Evolutionary conservation across 2,329 filamentous ascomycete species (phyloP), one percentile per base, ranked within the genome.

Genomic region (Pezicula rhizophila): DNA sequence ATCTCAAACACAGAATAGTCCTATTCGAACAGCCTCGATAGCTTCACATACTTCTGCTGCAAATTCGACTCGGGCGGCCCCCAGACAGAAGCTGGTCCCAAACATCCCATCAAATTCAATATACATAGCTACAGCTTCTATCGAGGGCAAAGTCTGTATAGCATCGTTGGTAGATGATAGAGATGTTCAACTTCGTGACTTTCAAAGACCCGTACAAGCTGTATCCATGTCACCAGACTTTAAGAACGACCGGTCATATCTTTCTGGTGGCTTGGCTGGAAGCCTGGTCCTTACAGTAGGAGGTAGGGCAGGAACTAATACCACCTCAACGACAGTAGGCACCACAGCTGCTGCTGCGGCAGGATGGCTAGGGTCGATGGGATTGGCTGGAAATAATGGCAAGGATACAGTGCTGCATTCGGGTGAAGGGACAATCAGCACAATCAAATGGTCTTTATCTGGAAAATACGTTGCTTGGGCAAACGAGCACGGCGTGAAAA

Each of bases 401-500:
- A 92, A 85, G 62, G 93, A 99, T 63, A 89, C 82, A 0, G 74
- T 96, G 3, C 68, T 97, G 42, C 93, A 99, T 64, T 89, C 87
- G 7, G 93, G 93, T 2, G 95, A 99, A 70, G 93, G 93, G 3
- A 81, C 83, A 2, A 93, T 99, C 54, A 92, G 82, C 64, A 87
- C 84, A 3, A 93, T 99, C 62, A 92, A 95, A 66, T 99, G 92
- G 90, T 97, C 92, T 0, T 66, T 92, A 37, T 92, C 89, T 0
- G 92, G 93, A 1, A 93, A 87, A 68, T 97, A 91, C 62, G 87
- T 96, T 1, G 88, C 84, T 0, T 99, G 93, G 93, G 78, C 95
- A 37, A 99, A 97, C 61, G 93, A 99, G 67, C 86, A 95, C 61
- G 93, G 93, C 4, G 95, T 97, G 64, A 96, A 96, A 66, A 93